Conservation (phyloP, 2,329 filamentous ascomycete genomes). For the Chaetomium sp. region DNA sequence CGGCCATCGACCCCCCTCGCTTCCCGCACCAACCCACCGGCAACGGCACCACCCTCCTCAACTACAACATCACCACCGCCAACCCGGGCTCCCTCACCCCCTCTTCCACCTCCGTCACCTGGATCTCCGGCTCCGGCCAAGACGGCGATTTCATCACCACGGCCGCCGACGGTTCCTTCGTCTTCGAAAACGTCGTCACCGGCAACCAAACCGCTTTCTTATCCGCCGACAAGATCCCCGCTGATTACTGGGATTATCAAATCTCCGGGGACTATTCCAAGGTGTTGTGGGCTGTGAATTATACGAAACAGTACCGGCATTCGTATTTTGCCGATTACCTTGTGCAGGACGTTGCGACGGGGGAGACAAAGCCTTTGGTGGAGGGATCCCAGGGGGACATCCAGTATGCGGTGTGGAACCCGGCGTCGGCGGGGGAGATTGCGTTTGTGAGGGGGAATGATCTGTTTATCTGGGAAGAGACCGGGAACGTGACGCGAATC, state of each 20-base stretch:
- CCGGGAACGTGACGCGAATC: conserved; percentile 45
- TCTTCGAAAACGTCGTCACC: conserved; percentile 56
- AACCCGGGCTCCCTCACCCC: conserved; percentile 35
- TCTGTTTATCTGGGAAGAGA: conserved; percentile 52
- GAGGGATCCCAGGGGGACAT: conserved; percentile 57
- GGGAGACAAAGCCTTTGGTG: conserved; percentile 48
- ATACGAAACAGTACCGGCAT: conserved; percentile 62
- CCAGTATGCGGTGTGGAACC: conserved; percentile 60
- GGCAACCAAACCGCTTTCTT: conserved; percentile 52
- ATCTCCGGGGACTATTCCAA: conserved; percentile 54
- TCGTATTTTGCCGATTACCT: conserved; percentile 64
- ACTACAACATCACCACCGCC: conserved; percentile 51
- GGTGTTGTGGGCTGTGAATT: conserved; percentile 57
- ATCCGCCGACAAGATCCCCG: conserved; percentile 49
- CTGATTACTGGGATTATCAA: conserved; percentile 50
- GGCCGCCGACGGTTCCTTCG: conserved; percentile 44
- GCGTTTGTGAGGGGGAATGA: conserved; percentile 64
- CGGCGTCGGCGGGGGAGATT: conserved; percentile 43
- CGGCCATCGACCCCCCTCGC: conserved; percentile 44
- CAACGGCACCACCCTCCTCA: conserved; percentile 49
- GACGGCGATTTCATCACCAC: conserved; percentile 57
- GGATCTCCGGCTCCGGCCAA: conserved; percentile 47
- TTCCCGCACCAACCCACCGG: conserved; percentile 49
- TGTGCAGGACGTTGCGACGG: conserved; percentile 54
- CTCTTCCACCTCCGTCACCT: conserved; percentile 44